Evolutionary conservation across 345 rosid species (phyloP).

Genomic region (Excoecaria agallocha): DNA sequence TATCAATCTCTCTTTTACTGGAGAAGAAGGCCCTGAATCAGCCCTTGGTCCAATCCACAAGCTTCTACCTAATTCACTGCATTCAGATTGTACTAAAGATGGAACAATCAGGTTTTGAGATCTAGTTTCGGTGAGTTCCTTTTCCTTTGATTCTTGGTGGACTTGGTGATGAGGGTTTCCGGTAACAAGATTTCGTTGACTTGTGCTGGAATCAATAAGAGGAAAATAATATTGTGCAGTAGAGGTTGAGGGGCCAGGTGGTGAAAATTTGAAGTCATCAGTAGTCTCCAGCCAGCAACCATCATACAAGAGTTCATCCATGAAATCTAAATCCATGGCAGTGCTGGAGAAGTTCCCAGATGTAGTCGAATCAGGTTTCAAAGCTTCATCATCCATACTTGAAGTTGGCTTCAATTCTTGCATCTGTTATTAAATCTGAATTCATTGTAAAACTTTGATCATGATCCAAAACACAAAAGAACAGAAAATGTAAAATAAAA

Average conservation of each 20-base stretch:
- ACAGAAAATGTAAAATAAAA: slow-evolving; percentile 56
- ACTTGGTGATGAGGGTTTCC: slow-evolving; percentile 27
- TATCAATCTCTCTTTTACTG: slow-evolving; percentile 58
- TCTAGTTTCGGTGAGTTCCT: slow-evolving; percentile 12
- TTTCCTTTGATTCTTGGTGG: slow-evolving; percentile 25
- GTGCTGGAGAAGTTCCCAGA: slow-evolving; percentile 43
- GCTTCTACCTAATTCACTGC: slow-evolving; percentile 46
- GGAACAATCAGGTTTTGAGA: too few species aligned
- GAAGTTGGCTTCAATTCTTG: slow-evolving; percentile 29
- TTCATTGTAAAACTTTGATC: slow-evolving; percentile 23
- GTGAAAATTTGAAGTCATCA: slow-evolving; percentile 40
- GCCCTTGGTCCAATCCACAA: slow-evolving; percentile 65
- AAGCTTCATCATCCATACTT: slow-evolving; percentile 53
- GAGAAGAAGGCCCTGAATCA: slow-evolving; percentile 31
- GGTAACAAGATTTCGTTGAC: slow-evolving; percentile 21
- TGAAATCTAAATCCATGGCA: slow-evolving; percentile 79
- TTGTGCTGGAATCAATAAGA: slow-evolving; percentile 12
- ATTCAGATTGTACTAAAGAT: slow-evolving; percentile 36
- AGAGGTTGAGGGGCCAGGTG: slow-evolving; percentile 34
- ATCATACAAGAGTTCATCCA: slow-evolving; percentile 79
- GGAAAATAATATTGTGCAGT: slow-evolving; percentile 31
- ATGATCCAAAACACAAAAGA: slow-evolving; percentile 53
- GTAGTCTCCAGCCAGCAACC: slow-evolving; percentile 80
- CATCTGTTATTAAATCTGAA: slow-evolving; percentile 29
- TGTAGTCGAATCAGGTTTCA: slow-evolving; percentile 44